These are phyloP conservation scores for Aspergillus sp. DNA, from an alignment of 2,329 filamentous ascomycete genomes.

Conservation along the genomic window DNA sequence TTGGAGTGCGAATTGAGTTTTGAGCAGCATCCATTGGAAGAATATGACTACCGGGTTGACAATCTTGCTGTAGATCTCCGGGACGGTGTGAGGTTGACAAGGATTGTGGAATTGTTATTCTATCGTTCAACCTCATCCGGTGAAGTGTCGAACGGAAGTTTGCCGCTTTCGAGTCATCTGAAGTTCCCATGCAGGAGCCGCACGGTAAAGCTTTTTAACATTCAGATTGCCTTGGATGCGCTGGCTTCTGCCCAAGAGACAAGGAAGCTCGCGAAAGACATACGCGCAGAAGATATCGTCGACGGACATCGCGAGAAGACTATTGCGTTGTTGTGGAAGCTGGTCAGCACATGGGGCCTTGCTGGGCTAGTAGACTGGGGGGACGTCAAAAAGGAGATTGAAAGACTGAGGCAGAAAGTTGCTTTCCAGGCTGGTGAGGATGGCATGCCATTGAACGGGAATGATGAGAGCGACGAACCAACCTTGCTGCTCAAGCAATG, in stretches of 20 bases:
- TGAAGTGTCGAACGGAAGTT: slow-evolving; percentile 34
- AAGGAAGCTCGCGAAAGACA: slow-evolving; percentile 42
- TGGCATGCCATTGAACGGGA: slow-evolving; percentile 20
- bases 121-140: slow-evolving; percentile 42
- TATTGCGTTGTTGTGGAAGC: slow-evolving; percentile 60
- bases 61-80: slow-evolving; percentile 65
- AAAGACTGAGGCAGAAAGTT: slow-evolving; percentile 41
- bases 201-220: slow-evolving; percentile 61
- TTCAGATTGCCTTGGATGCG: slow-evolving; percentile 58
- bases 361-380: slow-evolving; percentile 56
- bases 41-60: slow-evolving; percentile 58
- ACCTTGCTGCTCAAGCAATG: slow-evolving; percentile 56
- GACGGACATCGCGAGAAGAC: slow-evolving; percentile 67
- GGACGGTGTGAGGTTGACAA: slow-evolving; percentile 61
- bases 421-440: slow-evolving; percentile 11
- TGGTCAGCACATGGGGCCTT: slow-evolving; percentile 61
- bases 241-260: slow-evolving; percentile 49
- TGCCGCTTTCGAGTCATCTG: slow-evolving; percentile 58
- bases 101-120: slow-evolving; percentile 60
- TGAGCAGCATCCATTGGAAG: slow-evolving; percentile 59
- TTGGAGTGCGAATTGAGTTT: slow-evolving; percentile 58
- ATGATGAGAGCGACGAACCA: slow-evolving; percentile 31
- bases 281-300: slow-evolving; percentile 61
- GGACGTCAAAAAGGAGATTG: slow-evolving; percentile 55
- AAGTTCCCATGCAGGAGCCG: slow-evolving; percentile 59